Evolutionary conservation across 2,329 filamentous ascomycete species (phyloP).

Genomic region (Epichloe scottii): DNA sequence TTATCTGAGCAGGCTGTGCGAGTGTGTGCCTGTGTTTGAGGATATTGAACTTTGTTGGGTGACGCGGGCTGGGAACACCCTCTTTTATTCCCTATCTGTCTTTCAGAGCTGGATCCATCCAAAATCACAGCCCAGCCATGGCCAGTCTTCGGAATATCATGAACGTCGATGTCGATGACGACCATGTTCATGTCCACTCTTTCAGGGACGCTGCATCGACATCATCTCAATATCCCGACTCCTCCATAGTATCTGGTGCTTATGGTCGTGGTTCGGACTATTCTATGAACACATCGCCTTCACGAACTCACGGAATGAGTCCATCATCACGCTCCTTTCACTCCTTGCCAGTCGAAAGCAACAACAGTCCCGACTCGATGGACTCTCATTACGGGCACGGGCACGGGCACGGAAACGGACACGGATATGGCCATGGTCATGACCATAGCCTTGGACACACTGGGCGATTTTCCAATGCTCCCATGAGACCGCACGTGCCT

Average conservation of each 20-base stretch:
- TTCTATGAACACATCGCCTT: constrained; percentile 17
- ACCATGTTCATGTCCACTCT: constrained; percentile 27
- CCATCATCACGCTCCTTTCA: constrained; percentile 18
- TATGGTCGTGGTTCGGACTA: constrained; percentile 8
- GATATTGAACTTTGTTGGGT: constrained; percentile 2
- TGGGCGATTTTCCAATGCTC: constrained; percentile 14
- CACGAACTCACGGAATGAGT: constrained; percentile 23
- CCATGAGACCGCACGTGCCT: constrained; percentile 29
- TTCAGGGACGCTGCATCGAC: constrained; percentile 31
- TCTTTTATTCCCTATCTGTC: not conserved
- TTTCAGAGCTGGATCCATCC: constrained; percentile 22
- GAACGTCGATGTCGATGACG: constrained; percentile 41
- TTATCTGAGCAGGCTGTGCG: constrained; percentile 30
- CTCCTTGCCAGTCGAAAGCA: constrained; percentile 24
- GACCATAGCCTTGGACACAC: constrained; percentile 9
- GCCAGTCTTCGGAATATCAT: constrained; percentile 44
- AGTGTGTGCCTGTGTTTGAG: not conserved
- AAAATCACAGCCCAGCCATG: constrained; percentile 30
- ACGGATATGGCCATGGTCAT: constrained; percentile 12
- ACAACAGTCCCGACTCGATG: constrained; percentile 37
- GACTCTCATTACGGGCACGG: constrained; percentile 23
- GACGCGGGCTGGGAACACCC: constrained; percentile 2
- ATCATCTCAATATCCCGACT: constrained; percentile 15
- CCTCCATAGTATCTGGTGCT: constrained; percentile 21
- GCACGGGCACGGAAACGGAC: constrained; percentile 12